Evolutionary conservation across 345 rosid species (phyloP).

Genomic region (Limnanthes douglasii): DNA sequence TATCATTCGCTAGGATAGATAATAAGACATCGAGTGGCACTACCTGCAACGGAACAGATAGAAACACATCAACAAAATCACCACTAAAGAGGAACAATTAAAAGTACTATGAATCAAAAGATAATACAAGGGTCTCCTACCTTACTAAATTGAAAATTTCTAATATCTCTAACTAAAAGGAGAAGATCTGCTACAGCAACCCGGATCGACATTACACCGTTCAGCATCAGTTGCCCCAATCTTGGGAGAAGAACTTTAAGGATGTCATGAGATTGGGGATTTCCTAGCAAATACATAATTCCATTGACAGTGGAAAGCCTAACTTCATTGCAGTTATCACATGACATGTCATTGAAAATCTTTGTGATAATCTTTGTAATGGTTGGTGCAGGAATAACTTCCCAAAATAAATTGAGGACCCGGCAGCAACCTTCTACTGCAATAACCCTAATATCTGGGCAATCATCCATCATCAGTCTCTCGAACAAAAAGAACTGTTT

Average conservation of each 20-base stretch:
- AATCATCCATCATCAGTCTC: conserved; percentile 63
- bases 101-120: conserved; percentile 2
- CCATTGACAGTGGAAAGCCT: conserved; percentile 80
- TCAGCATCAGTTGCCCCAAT: conserved; percentile 53
- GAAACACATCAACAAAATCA: conserved; percentile 6
- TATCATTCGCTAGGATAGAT: conserved; percentile 52
- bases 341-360: conserved; percentile 53
- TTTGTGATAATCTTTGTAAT: conserved; percentile 63
- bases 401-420: conserved; percentile 84
- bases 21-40: conserved; percentile 50
- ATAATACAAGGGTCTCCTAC: conserved; percentile 18
- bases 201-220: conserved; percentile 40
- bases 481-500: conserved; percentile 84
- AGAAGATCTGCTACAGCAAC: conserved; percentile 69
- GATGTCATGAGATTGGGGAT: conserved; percentile 81
- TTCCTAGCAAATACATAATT: conserved; percentile 69
- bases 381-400: conserved; percentile 65
- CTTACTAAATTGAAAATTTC: conserved; percentile 72
- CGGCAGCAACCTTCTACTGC: conserved; percentile 96
- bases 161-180: conserved; percentile 51
- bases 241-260: conserved; percentile 82
- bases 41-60: conserved; percentile 38
- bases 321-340: conserved; percentile 60
- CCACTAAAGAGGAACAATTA: not conserved
- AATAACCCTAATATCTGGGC: conserved; percentile 76